Evolutionary conservation across 164 flowering plant genomes (phyloP).

Genomic region (Sextonia rubra): DNA sequence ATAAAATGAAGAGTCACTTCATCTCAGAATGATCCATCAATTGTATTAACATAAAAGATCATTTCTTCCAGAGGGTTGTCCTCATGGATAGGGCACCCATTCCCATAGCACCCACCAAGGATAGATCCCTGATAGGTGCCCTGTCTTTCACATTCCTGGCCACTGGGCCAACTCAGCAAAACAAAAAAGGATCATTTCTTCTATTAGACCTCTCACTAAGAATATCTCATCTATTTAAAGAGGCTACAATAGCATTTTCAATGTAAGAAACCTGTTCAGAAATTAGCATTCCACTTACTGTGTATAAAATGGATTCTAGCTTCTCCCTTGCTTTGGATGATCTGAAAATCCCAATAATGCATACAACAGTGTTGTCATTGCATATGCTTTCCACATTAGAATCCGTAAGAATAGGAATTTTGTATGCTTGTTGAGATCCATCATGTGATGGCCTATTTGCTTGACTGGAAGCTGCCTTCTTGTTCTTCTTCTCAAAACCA

Average conservation of each 20-base stretch:
- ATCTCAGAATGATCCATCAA: no score
- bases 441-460: constrained; percentile 26
- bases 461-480: constrained; percentile 43
- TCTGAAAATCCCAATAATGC: constrained; percentile 79
- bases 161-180: no score
- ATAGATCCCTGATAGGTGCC: no score
- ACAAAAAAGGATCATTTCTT: no score
- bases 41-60: no score
- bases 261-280: no score
- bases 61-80: no score
- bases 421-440: constrained; percentile 29
- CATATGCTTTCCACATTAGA: constrained; percentile 61
- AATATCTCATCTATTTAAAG: no score
- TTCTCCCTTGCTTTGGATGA: constrained; percentile 60
- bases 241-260: not conserved
- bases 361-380: constrained; percentile 64
- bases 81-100: no score
- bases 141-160: no score
- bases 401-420: constrained; percentile 42
- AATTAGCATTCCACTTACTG: constrained; percentile 37
- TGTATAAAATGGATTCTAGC: constrained; percentile 51
- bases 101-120: no score
- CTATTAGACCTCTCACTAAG: no score
- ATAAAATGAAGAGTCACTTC: not conserved
- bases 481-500: constrained; percentile 65